These are phyloP conservation scores for Aspergillus sp. DNA, from an alignment of 2,329 filamentous ascomycete species.

Conservation along the genomic window DNA sequence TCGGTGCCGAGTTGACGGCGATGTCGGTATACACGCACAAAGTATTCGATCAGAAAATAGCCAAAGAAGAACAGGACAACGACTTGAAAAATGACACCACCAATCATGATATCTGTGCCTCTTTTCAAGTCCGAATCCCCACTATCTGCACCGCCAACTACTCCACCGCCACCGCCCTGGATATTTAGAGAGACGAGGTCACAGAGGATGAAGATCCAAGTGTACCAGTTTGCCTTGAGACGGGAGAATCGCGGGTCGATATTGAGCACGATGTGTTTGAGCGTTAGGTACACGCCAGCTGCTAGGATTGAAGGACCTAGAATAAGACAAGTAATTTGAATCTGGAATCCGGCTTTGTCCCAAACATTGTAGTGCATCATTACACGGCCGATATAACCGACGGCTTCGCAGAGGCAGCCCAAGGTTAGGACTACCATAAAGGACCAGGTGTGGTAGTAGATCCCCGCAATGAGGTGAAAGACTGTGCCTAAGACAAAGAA, in stretches of 20 bases:
- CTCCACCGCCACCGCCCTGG: slow-evolving; percentile 53
- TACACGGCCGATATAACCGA: slow-evolving; percentile 61
- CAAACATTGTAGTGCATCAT: slow-evolving; percentile 54
- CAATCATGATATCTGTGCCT: slow-evolving; percentile 64
- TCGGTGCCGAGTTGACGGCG: neutral
- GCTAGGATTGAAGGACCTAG: slow-evolving; percentile 65
- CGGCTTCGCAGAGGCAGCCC: slow-evolving; percentile 58
- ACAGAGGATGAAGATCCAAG: slow-evolving; percentile 58
- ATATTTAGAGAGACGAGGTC: slow-evolving; percentile 62
- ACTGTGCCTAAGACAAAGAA: slow-evolving; percentile 50
- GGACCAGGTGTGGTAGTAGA: slow-evolving; percentile 49
- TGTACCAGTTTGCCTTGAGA: slow-evolving; percentile 34
- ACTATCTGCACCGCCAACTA: slow-evolving; percentile 8
- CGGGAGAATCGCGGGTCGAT: slow-evolving; percentile 34
- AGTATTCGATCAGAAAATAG: slow-evolving; percentile 56
- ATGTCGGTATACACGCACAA: slow-evolving; percentile 37
- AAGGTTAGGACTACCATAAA: slow-evolving; percentile 55
- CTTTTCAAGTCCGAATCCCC: slow-evolving; percentile 9
- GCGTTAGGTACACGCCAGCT: slow-evolving; percentile 63
- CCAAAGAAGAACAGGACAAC: slow-evolving; percentile 45
- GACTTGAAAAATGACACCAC: slow-evolving; percentile 62
- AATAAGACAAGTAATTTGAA: slow-evolving; percentile 59
- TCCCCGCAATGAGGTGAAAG: slow-evolving; percentile 42
- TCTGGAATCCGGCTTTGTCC: slow-evolving; percentile 41
- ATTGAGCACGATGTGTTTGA: slow-evolving; percentile 28